Evolutionary conservation across 805 yeast species (phyloP).

Genomic region (Sugiyamaella marilandica): DNA sequence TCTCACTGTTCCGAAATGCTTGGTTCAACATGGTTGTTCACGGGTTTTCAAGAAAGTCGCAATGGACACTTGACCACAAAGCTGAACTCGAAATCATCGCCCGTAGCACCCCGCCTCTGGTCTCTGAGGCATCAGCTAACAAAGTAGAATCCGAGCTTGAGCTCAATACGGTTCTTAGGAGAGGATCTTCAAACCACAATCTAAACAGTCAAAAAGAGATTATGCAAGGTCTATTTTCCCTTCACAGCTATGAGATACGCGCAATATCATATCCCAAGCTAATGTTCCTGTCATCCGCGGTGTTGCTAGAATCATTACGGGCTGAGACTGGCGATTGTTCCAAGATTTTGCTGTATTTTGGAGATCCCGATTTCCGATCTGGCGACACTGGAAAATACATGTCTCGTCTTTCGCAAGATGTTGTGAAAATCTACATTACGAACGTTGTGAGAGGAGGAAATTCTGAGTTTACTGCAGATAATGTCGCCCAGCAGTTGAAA

Average conservation of each 20-base stretch:
- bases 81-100: slow-evolving; percentile 66
- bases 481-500: slow-evolving; percentile 64
- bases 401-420: slow-evolving; percentile 56
- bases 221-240: slow-evolving; percentile 36
- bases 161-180: slow-evolving; percentile 79
- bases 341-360: slow-evolving; percentile 67
- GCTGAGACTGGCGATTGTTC: slow-evolving; percentile 79
- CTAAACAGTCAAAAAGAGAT: slow-evolving; percentile 63
- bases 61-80: slow-evolving; percentile 45
- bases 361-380: slow-evolving; percentile 75
- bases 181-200: slow-evolving; percentile 82
- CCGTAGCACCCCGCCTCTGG: slow-evolving; percentile 79
- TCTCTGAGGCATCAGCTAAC: slow-evolving; percentile 72
- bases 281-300: slow-evolving; percentile 81
- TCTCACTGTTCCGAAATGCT: slow-evolving; percentile 69
- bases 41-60: slow-evolving; percentile 59
- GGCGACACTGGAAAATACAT: slow-evolving; percentile 65
- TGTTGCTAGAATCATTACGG: slow-evolving; percentile 73
- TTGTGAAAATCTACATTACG: slow-evolving; percentile 53
- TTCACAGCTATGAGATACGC: slow-evolving; percentile 48
- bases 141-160: slow-evolving; percentile 90
- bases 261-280: slow-evolving; percentile 65
- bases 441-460: slow-evolving; percentile 51
- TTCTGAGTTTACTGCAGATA: slow-evolving; percentile 50
- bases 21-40: slow-evolving; percentile 95